phyloP scores from a whole-genome alignment of 805 yeast genomes.

The Naumovozyma dairenensis region DNA sequence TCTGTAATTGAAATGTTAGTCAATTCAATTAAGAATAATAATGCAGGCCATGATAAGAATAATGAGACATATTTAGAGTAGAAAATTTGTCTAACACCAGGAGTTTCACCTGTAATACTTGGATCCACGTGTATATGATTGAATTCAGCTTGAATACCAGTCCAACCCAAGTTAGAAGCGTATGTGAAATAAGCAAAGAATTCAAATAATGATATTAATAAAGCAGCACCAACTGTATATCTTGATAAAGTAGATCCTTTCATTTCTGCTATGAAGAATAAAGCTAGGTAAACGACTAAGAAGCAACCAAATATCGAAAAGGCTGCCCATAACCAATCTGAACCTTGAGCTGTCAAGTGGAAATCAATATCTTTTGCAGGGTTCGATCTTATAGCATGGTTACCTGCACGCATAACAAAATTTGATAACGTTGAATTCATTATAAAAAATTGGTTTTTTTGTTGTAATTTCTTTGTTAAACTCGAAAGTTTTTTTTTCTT shows the following conservation, averaged over 20 bases:
- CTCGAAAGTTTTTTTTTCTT: not conserved
- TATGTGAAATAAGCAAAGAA: conserved; percentile 35
- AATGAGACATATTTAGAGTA: conserved; percentile 37
- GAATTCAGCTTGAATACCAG: conserved; percentile 33
- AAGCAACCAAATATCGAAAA: conserved; percentile 31
- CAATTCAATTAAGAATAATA: conserved; percentile 25
- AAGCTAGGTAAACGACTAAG: conserved; percentile 13
- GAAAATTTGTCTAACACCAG: conserved; percentile 35
- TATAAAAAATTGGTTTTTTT: not conserved
- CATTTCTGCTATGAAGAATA: conserved; percentile 12
- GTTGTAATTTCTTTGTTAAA: conserved; percentile 1
- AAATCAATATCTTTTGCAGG: conserved; percentile 38
- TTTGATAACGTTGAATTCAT: conserved; percentile 7
- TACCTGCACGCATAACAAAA: conserved; percentile 23
- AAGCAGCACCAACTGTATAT: conserved; percentile 28
- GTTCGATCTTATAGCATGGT: conserved; percentile 36
- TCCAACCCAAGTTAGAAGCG: conserved; percentile 39
- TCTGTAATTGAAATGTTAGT: conserved; percentile 2
- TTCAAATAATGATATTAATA: conserved; percentile 31
- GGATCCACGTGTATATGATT: conserved; percentile 31
- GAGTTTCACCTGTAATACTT: conserved; percentile 12
- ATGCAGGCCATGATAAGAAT: conserved; percentile 38
- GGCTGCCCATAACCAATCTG: conserved; percentile 61
- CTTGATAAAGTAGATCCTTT: conserved; percentile 18
- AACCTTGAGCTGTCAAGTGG: conserved; percentile 47